phyloP scores from a whole-genome alignment of 352 stramenopile genomes.

The Pythium dissimile region DNA sequence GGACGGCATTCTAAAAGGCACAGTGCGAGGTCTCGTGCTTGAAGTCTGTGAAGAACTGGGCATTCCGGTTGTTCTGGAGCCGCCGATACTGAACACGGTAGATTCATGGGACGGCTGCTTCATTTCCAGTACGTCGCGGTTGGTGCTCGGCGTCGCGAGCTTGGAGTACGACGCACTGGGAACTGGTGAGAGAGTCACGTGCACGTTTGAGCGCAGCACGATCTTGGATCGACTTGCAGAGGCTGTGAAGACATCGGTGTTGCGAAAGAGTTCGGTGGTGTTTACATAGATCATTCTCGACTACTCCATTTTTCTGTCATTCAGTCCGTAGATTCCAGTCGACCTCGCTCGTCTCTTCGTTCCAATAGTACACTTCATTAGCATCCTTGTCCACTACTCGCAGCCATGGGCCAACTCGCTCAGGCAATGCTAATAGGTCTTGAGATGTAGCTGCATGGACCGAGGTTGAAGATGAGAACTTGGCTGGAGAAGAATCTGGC shows the following conservation, averaged over 20 bases:
- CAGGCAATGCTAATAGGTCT: no score
- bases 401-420: slow-evolving; percentile 10
- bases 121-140: slow-evolving; percentile 78
- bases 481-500: no score
- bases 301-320: not conserved
- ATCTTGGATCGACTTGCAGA: slow-evolving; percentile 44
- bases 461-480: no score
- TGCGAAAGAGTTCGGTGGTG: slow-evolving; percentile 51
- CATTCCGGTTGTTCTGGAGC: slow-evolving; percentile 51
- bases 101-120: slow-evolving; percentile 74
- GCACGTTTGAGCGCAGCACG: slow-evolving; percentile 32
- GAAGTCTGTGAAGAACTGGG: slow-evolving; percentile 50
- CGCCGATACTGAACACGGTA: slow-evolving; percentile 50
- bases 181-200: slow-evolving; percentile 23
- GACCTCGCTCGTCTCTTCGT: slow-evolving; percentile 25
- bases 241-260: slow-evolving; percentile 43
- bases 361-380: slow-evolving; percentile 23
- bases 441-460: no score
- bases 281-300: slow-evolving; percentile 24
- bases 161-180: slow-evolving; percentile 47
- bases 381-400: slow-evolving; percentile 11
- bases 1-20: slow-evolving; percentile 74
- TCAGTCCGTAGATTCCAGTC: slow-evolving; percentile 4
- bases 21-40: slow-evolving; percentile 67
- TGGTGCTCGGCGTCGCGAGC: slow-evolving; percentile 56